Evolutionary conservation across 139 green algal genomes (phyloP).

Genomic region (Tetradesmus obliquus): DNA sequence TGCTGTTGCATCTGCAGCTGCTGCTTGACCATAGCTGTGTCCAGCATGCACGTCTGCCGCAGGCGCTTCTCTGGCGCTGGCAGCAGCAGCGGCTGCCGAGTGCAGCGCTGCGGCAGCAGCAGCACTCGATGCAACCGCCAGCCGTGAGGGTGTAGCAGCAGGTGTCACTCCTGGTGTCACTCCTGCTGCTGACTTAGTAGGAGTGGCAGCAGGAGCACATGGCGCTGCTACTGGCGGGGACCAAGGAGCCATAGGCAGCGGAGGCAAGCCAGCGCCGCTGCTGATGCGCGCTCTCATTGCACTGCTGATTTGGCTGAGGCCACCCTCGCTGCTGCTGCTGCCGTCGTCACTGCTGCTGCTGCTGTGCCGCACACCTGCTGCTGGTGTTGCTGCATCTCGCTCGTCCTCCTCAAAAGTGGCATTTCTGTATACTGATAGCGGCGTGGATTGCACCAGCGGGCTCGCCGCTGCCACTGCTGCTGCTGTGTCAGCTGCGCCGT

Average conservation of each 20-base stretch:
- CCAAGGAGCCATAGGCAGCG: background rate
- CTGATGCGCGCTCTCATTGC: background rate
- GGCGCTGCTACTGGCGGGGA: background rate
- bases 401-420: background rate
- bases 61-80: background rate
- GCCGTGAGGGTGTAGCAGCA: background rate
- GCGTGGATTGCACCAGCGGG: background rate
- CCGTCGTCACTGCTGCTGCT: constrained; percentile 9
- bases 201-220: background rate
- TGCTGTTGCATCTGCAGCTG: background rate
- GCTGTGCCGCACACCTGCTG: background rate
- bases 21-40: background rate
- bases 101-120: background rate
- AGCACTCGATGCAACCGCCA: background rate
- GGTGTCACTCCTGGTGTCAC: background rate
- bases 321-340: background rate
- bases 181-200: background rate
- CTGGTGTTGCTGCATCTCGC: constrained; percentile 3
- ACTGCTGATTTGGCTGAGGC: background rate
- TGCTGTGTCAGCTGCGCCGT: background rate
- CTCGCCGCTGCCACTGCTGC: background rate
- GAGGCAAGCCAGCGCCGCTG: background rate
- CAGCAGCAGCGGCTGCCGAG: background rate
- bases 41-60: background rate
- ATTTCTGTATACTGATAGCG: constrained; percentile 10